Conservation (phyloP, 495 filamentous ascomycete species). For the Thermothielavioides terrestris region DNA sequence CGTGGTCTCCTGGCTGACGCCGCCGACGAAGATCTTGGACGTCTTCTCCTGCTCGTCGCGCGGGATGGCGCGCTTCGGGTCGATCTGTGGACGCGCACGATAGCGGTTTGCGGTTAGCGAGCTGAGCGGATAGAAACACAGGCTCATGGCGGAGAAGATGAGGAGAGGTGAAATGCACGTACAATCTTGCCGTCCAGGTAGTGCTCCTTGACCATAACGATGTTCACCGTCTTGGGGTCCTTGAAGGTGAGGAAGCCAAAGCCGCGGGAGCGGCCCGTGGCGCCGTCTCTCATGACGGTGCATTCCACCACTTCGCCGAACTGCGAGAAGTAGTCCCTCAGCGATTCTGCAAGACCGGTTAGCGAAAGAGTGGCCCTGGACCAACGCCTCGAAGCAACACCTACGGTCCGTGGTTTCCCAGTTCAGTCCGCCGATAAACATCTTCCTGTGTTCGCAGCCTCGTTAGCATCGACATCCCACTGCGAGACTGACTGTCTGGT, state of each 20-base stretch:
- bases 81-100: slow-evolving; percentile 76
- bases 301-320: slow-evolving; percentile 97
- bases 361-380: neutral
- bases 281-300: slow-evolving; percentile 95
- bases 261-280: slow-evolving; percentile 84
- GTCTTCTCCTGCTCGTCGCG: slow-evolving; percentile 97
- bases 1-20: slow-evolving; percentile 92
- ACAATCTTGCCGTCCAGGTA: slow-evolving; percentile 98
- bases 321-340: slow-evolving; percentile 97
- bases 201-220: slow-evolving; percentile 99
- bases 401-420: slow-evolving; percentile 99
- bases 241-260: slow-evolving; percentile 98
- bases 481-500: neutral
- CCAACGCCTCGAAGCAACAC: slow-evolving; percentile 20
- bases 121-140: no score
- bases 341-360: slow-evolving; percentile 56
- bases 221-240: slow-evolving; percentile 94
- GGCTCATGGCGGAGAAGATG: neutral
- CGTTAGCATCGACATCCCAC: slow-evolving; percentile 29
- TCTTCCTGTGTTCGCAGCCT: slow-evolving; percentile 59
- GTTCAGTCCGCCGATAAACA: slow-evolving; percentile 98
- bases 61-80: slow-evolving; percentile 95
- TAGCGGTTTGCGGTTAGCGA: slow-evolving; percentile 15
- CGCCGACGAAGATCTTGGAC: slow-evolving; percentile 96
- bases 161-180: slow-evolving; percentile 38